Base-by-base conservation (phyloP, 768 basidiomycete species). In the Naganishia antarctica region DNA sequence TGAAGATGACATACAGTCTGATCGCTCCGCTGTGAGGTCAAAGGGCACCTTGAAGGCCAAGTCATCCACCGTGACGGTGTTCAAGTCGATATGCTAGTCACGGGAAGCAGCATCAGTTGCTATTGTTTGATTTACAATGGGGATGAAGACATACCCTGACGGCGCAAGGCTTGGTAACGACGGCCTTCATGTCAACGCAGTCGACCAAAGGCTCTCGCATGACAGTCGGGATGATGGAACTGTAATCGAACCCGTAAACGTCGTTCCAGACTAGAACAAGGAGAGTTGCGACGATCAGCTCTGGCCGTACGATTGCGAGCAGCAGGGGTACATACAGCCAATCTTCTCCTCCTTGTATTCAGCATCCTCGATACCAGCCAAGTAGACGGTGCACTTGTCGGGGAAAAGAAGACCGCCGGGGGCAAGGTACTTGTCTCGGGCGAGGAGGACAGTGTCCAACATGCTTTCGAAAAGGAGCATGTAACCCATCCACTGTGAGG, bases 341-440 rank as follows among this genome's bases (percentile, higher is more conserved):
- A 99, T 99, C 79, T 99, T 99, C 79, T 98, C 94, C 69, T 98
- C 93, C 80, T 98, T 98, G 84, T 99, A 99, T 63, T 98, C 96
- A 73, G 94, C 88, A 77, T 99, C 96, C 79, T 99, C 96, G 78
- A 99, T 98, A 57, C 92, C 96, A 47, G 93, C 96, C 60, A 99
- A 75, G 81, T 88, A 96, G 74, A 99, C 80, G 26, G 85, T 89
- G 13, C 94, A 93, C 59, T 83, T 88, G 80, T 99, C 96, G 11
- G 96, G 96, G 82, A 99, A 98, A 76, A 99, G 90, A 57, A 89
- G 82, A 61, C 96, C 96, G 46, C 81, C 89, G 57, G 85, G 85
- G 71, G 89, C 68, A 76, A 99, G 85, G 81, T 96, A 98, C 79
- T 90, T 90, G 83, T 99, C 96, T 64, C 96, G 85, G 7, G 96